Conservation (phyloP, 495 filamentous ascomycete species). For the Neurospora sp. region DNA sequence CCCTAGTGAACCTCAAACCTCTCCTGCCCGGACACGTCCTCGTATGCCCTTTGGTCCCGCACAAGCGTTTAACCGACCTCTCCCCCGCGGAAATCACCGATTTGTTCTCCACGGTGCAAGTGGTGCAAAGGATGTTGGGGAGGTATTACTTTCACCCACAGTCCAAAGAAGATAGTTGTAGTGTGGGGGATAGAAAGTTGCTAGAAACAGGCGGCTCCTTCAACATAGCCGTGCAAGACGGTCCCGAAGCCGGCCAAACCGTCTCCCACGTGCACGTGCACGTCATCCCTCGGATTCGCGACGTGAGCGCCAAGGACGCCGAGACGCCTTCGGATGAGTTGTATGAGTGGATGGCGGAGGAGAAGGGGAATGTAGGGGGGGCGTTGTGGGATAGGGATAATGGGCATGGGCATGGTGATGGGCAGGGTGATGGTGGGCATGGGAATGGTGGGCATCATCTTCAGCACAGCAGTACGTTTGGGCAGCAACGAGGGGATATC, state of each 20-base stretch:
- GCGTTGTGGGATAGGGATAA: constrained; percentile 37
- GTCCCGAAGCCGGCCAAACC: constrained; percentile 73
- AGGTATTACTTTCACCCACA: constrained; percentile 50
- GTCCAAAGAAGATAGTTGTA: not conserved
- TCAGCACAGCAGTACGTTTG: not conserved
- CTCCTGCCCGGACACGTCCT: constrained; percentile 91
- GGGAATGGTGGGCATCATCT: not conserved
- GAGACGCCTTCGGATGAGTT: constrained; percentile 48
- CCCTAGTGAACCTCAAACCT: constrained; percentile 89
- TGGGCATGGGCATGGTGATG: not conserved
- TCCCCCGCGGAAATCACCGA: constrained; percentile 64
- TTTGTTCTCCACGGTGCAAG: constrained; percentile 75
- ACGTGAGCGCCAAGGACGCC: constrained; percentile 33
- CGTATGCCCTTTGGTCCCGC: constrained; percentile 53
- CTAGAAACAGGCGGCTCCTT: constrained; percentile 42
- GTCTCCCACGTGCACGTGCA: constrained; percentile 90
- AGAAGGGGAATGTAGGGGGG: constrained; percentile 73
- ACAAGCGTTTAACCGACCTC: constrained; percentile 67
- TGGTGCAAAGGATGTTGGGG: constrained; percentile 67
- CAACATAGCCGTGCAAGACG: constrained; percentile 93
- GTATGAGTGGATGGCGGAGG: constrained; percentile 72
- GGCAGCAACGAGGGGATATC: not conserved
- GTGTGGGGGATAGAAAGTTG: not conserved
- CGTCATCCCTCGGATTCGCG: constrained; percentile 65
- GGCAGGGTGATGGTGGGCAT: not conserved